Evolutionary conservation across 2,329 filamentous ascomycete species (phyloP).

Genomic region (Apiospora marii): DNA sequence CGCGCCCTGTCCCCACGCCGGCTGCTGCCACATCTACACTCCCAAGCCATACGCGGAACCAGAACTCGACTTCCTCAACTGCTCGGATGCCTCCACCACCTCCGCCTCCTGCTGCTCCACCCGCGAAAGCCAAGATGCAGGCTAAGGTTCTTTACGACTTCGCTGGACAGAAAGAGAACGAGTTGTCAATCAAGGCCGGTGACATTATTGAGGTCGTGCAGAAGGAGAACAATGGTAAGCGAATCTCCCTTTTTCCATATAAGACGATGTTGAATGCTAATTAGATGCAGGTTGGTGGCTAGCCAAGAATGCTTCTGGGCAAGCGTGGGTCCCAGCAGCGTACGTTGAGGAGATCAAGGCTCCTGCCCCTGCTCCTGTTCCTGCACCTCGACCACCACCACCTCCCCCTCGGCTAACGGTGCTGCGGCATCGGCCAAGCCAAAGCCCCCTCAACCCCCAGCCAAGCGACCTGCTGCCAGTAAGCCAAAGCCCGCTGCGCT

Average conservation of each 20-base stretch:
- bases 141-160: slow-evolving; percentile 96
- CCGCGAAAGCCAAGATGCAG: slow-evolving; percentile 74
- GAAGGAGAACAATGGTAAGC: slow-evolving; percentile 92
- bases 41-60: slow-evolving; percentile 62
- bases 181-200: slow-evolving; percentile 80
- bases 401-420: slow-evolving; percentile 65
- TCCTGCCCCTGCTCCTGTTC: slow-evolving; percentile 66
- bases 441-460: slow-evolving; percentile 78
- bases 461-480: slow-evolving; percentile 77
- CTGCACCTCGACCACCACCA: slow-evolving; percentile 69
- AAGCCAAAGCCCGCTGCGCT: slow-evolving; percentile 73
- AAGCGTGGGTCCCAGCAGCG: slow-evolving; percentile 93
- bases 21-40: slow-evolving; percentile 42
- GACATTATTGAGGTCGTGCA: slow-evolving; percentile 90
- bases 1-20: slow-evolving; percentile 38
- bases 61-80: slow-evolving; percentile 56
- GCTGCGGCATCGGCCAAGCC: slow-evolving; percentile 65
- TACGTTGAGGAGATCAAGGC: slow-evolving; percentile 85
- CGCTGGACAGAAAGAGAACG: slow-evolving; percentile 81
- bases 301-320: slow-evolving; percentile 74
- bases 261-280: slow-evolving; percentile 41
- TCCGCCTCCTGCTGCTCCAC: slow-evolving; percentile 71
- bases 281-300: slow-evolving; percentile 86
- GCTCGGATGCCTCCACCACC: slow-evolving; percentile 68
- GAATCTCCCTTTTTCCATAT: not conserved